Conservation (phyloP, 2,329 filamentous ascomycete species). For the Mycogone perniciosa region DNA sequence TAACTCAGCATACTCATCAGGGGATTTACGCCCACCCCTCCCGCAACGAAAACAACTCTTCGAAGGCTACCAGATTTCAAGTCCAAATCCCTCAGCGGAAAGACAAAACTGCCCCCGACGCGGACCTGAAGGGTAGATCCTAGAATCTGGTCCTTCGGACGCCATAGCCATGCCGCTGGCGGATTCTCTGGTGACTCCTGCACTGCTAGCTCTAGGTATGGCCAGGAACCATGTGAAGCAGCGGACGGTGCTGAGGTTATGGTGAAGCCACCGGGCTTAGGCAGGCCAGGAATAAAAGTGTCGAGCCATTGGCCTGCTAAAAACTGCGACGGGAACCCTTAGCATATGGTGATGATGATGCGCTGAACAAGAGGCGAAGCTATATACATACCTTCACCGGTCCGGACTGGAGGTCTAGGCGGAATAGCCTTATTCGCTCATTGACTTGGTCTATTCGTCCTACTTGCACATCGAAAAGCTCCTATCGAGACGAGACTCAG, state of each 20-base stretch:
- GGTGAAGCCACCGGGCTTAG: conserved; percentile 78
- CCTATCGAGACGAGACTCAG: conserved; percentile 22
- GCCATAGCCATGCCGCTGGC: conserved; percentile 72
- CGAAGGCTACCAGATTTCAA: conserved; percentile 31
- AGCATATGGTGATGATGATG: not conserved
- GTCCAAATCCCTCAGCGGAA: conserved; percentile 54
- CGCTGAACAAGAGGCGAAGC: too few relatives aligned
- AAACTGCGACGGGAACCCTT: conserved; percentile 44
- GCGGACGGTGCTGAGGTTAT: conserved; percentile 68
- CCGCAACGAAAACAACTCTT: conserved; percentile 68
- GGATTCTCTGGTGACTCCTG: conserved; percentile 66
- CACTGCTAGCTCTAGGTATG: conserved; percentile 71
- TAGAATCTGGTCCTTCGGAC: conserved; percentile 46
- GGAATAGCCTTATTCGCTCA: conserved; percentile 59
- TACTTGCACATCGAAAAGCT: conserved; percentile 56
- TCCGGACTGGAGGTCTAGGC: conserved; percentile 49
- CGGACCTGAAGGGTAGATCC: conserved; percentile 57
- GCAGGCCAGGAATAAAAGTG: conserved; percentile 62
- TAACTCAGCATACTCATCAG: conserved; percentile 66
- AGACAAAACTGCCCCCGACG: conserved; percentile 76
- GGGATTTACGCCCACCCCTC: conserved; percentile 78
- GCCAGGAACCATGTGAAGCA: conserved; percentile 32
- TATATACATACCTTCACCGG: conserved; percentile 40
- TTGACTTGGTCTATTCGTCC: conserved; percentile 59
- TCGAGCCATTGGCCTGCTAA: conserved; percentile 85